phyloP scores from a whole-genome alignment of 2,329 filamentous ascomycete species.

The Exophiala bonariae region DNA sequence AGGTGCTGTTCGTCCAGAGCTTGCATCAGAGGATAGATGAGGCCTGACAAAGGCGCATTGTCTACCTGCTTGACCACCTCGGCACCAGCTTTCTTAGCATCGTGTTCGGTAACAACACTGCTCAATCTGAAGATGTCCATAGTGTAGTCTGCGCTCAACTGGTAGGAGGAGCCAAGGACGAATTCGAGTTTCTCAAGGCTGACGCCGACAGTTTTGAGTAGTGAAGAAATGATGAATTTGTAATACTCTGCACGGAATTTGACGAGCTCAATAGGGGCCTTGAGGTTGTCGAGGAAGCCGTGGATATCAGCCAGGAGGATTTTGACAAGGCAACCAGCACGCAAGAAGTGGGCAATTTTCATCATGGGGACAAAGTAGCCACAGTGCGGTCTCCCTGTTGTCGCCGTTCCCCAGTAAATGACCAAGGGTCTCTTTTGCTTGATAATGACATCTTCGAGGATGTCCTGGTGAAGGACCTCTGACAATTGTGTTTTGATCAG shows the following conservation, averaged over 20 bases:
- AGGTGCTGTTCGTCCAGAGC: constrained; percentile 89
- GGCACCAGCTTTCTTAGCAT: constrained; percentile 85
- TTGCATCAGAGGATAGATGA: constrained; percentile 86
- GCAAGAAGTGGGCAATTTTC: constrained; percentile 85
- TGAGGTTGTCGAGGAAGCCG: constrained; percentile 53
- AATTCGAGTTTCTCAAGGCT: constrained; percentile 78
- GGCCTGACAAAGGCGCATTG: constrained; percentile 70
- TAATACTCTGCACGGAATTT: constrained; percentile 83
- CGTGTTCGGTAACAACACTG: constrained; percentile 70
- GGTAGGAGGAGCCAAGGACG: constrained; percentile 81
- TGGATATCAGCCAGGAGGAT: constrained; percentile 71
- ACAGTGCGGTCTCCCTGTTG: constrained; percentile 83
- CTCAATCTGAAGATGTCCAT: constrained; percentile 85
- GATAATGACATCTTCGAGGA: constrained; percentile 26
- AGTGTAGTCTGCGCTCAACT: constrained; percentile 66
- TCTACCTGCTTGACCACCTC: constrained; percentile 92
- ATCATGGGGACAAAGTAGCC: constrained; percentile 87
- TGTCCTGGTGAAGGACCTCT: constrained; percentile 76
- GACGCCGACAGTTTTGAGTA: constrained; percentile 76
- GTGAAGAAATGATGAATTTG: constrained; percentile 68
- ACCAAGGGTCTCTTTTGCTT: constrained; percentile 70
- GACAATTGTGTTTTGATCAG: constrained; percentile 80
- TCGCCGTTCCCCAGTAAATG: constrained; percentile 86
- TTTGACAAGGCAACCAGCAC: constrained; percentile 78
- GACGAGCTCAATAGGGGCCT: constrained; percentile 86